phyloP scores from a whole-genome alignment of 257 asterid species.

The Jasminum sambac region DNA sequence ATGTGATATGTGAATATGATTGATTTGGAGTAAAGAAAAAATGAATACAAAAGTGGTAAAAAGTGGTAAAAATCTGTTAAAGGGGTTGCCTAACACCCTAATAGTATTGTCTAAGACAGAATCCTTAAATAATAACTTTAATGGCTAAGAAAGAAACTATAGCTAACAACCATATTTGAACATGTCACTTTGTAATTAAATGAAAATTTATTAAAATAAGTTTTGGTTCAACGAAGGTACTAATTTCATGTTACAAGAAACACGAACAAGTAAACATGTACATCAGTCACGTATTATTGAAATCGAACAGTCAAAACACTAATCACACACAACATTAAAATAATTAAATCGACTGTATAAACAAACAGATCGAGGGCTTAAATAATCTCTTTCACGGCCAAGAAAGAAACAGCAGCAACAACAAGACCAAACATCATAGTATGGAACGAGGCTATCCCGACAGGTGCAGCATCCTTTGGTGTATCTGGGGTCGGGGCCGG shows the following conservation, averaged over 20 bases:
- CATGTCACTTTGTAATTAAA: too few relatives aligned
- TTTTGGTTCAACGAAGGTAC: too few relatives aligned
- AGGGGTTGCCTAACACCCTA: too few relatives aligned
- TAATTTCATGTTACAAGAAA: background rate
- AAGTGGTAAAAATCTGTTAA: too few relatives aligned
- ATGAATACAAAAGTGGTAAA: too few relatives aligned
- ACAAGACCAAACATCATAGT: background rate
- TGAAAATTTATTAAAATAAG: too few relatives aligned
- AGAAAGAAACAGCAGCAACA: background rate
- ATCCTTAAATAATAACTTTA: background rate
- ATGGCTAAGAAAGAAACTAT: background rate
- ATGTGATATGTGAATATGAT: too few relatives aligned
- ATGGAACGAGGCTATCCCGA: background rate
- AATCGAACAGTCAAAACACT: background rate
- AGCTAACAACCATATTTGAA: too few relatives aligned
- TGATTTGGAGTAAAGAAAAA: too few relatives aligned
- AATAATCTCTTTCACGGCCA: background rate
- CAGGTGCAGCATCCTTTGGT: background rate
- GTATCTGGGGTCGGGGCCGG: background rate
- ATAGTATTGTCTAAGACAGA: too few relatives aligned
- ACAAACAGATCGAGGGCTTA: background rate
- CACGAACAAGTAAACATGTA: background rate
- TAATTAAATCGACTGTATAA: too few relatives aligned
- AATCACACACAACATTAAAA: background rate
- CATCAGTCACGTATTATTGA: background rate